These are phyloP conservation scores for Pythium sukuiense DNA, from an alignment of 352 stramenopile genomes.

Conservation along the genomic window DNA sequence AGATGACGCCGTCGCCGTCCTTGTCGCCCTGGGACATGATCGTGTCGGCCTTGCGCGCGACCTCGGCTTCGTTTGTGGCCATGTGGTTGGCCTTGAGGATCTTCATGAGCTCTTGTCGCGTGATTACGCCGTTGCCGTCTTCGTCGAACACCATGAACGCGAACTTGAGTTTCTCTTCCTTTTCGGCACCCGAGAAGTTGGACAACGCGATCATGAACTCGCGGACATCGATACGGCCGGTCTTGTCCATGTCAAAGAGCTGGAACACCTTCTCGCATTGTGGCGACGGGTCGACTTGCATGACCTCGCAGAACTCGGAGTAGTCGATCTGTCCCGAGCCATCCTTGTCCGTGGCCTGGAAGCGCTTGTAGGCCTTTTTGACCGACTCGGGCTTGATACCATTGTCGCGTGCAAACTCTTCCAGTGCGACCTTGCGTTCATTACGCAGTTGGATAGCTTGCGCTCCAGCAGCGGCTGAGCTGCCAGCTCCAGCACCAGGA, in stretches of 20 bases:
- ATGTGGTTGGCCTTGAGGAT: conserved; percentile 97
- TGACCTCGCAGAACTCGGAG: conserved; percentile 96
- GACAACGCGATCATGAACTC: conserved; percentile 95
- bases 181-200: conserved; percentile 93
- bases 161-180: conserved; percentile 97
- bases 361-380: conserved; percentile 96
- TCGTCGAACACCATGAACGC: conserved; percentile 96
- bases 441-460: conserved; percentile 93
- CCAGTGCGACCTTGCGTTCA: conserved; percentile 86
- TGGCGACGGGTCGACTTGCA: conserved; percentile 91
- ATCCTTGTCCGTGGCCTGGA: conserved; percentile 94
- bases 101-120: conserved; percentile 92
- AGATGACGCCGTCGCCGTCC: conserved; percentile 96
- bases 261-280: conserved; percentile 94
- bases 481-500: conserved; percentile 29
- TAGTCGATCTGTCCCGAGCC: conserved; percentile 95
- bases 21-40: conserved; percentile 97
- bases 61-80: conserved; percentile 89
- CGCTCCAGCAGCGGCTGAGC: conserved; percentile 35
- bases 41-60: conserved; percentile 94
- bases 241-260: conserved; percentile 94
- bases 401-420: conserved; percentile 94
- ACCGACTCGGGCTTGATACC: conserved; percentile 96
- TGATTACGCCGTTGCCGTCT: conserved; percentile 94
- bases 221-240: conserved; percentile 90